Evolutionary conservation across 2,329 filamentous ascomycete species (phyloP), one percentile per base, ranked within the genome.

Genomic region (Pseudocercospora vitis): DNA sequence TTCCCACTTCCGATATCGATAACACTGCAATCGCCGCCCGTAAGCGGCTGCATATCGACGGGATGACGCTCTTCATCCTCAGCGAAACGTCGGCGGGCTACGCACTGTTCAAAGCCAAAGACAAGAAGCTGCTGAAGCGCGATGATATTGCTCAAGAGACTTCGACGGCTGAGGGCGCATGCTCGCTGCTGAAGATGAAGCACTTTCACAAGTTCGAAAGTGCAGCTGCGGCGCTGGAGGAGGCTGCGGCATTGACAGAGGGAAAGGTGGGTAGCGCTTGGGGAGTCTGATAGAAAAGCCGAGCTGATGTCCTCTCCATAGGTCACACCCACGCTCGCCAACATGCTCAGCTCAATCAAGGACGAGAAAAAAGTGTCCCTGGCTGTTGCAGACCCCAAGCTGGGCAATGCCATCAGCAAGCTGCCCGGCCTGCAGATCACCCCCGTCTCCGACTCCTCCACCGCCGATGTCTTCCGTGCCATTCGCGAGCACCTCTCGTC

Each of bases 191-290:
- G 67, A 96, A 96, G 78, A 81, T 97, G 71, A 97, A 97, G 82
- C 87, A 92, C 73, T 97, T 99, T 75, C 81, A 89, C 74, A 97
- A 97, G 79, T 99, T 96, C 76, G 90, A 96, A 72, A 96, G 89
- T 74, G 91, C 94, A 59, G 86, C 89, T 60, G 86, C 85, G 61
- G 94, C 94, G 61, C 81, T 99, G 55, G 88, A 95, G 73, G 92
- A 99, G 78, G 89, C 91, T 66, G 85, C 89, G 51, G 84, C 89
- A 33, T 77, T 99, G 58, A 88, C 90, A 63, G 92, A 97, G 70
- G 91, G 91, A 73, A 97, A 96, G 78, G 71, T 73, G 51, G 40
- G 63, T 26, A 6, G 2, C n/a, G 33, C 2, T 11, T 19, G 7
- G 3, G 7, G 3, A 11, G 7, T 2, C 9, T 18, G 16, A 24